Evolutionary conservation across 441 rosid species (phyloP).

Genomic region (Theobroma grandiflorum): DNA sequence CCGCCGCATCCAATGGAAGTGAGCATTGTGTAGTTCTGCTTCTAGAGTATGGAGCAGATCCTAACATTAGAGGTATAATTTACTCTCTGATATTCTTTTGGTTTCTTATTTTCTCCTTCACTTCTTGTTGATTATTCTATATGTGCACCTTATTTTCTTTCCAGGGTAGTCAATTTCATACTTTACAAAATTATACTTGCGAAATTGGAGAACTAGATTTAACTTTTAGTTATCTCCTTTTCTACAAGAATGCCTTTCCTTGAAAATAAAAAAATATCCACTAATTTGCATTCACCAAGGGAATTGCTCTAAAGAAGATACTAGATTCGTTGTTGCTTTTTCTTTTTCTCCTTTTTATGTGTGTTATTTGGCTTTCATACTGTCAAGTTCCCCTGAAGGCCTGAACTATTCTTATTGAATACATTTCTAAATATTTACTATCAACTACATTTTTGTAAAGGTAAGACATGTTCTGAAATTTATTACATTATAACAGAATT

Average conservation of each 20-base stretch:
- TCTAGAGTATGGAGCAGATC: conserved; percentile 73
- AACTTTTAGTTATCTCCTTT: background rate
- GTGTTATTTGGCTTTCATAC: background rate
- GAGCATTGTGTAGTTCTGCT: conserved; percentile 68
- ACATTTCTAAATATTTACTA: background rate
- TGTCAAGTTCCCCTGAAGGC: background rate
- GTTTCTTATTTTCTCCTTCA: background rate
- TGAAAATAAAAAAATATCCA: background rate
- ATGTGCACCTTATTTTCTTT: background rate
- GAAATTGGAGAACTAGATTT: background rate
- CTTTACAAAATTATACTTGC: background rate
- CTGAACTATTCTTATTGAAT: background rate
- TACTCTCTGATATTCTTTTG: background rate
- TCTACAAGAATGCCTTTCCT: background rate
- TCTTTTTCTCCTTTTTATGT: background rate
- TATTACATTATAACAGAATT: background rate
- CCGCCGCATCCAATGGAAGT: conserved; percentile 78
- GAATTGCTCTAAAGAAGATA: background rate
- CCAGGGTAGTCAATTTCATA: background rate
- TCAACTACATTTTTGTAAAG: background rate
- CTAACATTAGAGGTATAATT: conserved; percentile 66
- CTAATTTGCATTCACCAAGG: background rate
- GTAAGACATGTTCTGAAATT: background rate
- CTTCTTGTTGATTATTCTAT: background rate
- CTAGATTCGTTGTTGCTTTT: background rate